Conservation (phyloP, 768 basidiomycete genomes). For the Panus rudis region DNA sequence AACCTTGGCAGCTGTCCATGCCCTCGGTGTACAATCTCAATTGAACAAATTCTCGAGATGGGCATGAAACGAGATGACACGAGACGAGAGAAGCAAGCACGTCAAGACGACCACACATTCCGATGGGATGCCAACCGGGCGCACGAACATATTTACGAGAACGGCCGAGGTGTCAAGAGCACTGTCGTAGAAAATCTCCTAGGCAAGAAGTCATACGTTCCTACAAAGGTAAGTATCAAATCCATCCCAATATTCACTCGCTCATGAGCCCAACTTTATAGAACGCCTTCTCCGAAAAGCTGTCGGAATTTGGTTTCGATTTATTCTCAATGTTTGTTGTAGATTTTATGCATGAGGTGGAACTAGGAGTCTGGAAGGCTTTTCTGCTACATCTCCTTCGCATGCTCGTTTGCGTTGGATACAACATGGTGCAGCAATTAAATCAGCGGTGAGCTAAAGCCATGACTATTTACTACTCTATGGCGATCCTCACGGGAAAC, state of each 20-base stretch:
- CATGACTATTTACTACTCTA: too few species aligned
- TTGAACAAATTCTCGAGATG: constrained; percentile 13
- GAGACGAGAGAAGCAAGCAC: neutral
- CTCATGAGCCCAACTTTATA: constrained; percentile 5
- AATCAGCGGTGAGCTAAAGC: constrained; percentile 18
- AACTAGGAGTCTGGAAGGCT: constrained; percentile 32
- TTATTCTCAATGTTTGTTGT: constrained; percentile 22
- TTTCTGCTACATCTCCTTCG: constrained; percentile 31
- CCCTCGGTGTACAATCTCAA: constrained; percentile 20
- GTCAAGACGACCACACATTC: constrained; percentile 10
- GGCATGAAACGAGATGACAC: constrained; percentile 15
- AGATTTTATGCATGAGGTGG: constrained; percentile 35
- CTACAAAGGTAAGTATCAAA: constrained; percentile 19
- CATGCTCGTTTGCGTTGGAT: constrained; percentile 19
- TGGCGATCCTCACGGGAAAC: too few species aligned
- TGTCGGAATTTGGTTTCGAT: constrained; percentile 18
- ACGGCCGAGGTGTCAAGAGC: constrained; percentile 21
- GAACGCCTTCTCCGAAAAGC: constrained; percentile 27
- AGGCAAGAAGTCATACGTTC: constrained; percentile 24
- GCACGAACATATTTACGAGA: constrained; percentile 22
- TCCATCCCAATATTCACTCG: neutral
- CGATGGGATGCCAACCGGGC: constrained; percentile 9
- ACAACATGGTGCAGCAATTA: constrained; percentile 13
- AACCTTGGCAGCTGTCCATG: constrained; percentile 24
- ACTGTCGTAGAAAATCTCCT: constrained; percentile 21